Evolutionary conservation across 2,329 filamentous ascomycete species (phyloP), one percentile per base, ranked within the genome.

Genomic region (Sclerotinia borealis): DNA sequence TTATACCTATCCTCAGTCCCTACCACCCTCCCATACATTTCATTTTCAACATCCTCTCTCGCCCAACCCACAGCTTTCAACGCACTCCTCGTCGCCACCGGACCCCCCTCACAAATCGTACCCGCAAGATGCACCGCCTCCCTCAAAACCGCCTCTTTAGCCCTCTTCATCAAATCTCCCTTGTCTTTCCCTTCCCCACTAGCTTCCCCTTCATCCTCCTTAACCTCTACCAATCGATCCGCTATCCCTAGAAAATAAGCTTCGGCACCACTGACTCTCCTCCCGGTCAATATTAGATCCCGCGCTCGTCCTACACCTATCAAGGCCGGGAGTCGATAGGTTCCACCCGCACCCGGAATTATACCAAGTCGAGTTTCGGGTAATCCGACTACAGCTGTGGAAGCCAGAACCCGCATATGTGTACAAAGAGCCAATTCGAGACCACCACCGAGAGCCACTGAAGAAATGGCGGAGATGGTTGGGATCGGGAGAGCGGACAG

Each of bases 281-380:
- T 85, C 3, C 95, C 95, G 0, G 93, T 98, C 10, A 98, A 80
- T 59, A 98, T 89, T 71, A 98, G 79, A 76, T 99, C 93, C 58
- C 93, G 83, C n/a, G 95, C 95, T 62, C 92, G 86, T 31, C 83
- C 81, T 29, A 89, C 78, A 6, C 95, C 95, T 68, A 99, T 88
- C 25, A 99, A 77, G 10, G 83, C 84, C 1, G 92, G 92, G 0
- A 99, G 85, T 11, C 95, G 88, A 76, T 92, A 91, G 1, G 93
- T 98, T 65, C 93, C 95, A 49, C 95, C 95, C 2, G 93, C 95
- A 64, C 95, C 95, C 3, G 95, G 95, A 68, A 99, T 90, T 74
- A 99, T 99, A 63, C 90, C 95, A 2, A 99, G 83, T 2, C 93
- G 84, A 1, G 95, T 98, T 76, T 99, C 95, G 1, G 95, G 95